These are phyloP conservation scores for Hypoxylon sp. DNA, from an alignment of 2,329 filamentous ascomycete species.

Conservation along the genomic window DNA sequence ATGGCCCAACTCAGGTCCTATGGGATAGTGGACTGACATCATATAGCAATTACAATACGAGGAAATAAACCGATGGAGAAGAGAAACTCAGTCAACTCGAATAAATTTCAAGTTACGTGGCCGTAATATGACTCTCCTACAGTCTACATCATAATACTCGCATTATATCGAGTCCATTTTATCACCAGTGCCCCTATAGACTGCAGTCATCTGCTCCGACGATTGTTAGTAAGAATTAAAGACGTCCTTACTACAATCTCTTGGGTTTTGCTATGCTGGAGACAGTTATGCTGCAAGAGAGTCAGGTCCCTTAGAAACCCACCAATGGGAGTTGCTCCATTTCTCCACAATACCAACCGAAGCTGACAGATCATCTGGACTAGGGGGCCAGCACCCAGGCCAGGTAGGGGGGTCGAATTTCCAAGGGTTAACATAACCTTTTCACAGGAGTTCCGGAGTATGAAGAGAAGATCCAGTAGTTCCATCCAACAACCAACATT, in stretches of 20 bases:
- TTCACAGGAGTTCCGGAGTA: slow-evolving; percentile 28
- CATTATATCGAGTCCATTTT: not conserved
- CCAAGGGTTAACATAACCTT: not conserved
- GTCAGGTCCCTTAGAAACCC: not conserved
- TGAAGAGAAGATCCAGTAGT: not conserved
- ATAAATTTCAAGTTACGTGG: not conserved
- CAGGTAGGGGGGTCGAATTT: not conserved
- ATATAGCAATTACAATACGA: not conserved
- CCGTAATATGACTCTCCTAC: not conserved
- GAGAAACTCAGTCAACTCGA: not conserved
- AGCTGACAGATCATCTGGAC: not conserved
- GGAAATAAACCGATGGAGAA: not conserved
- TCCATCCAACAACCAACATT: not conserved
- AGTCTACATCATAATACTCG: not conserved
- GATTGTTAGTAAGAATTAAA: not conserved
- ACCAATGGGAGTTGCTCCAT: slow-evolving; percentile 36
- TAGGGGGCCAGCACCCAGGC: not conserved
- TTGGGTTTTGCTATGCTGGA: not conserved
- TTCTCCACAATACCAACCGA: not conserved
- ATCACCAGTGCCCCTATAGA: not conserved
- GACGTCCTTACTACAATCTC: not conserved
- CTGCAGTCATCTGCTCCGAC: not conserved
- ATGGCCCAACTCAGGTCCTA: slow-evolving; percentile 25
- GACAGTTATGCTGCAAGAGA: not conserved
- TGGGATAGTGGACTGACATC: not conserved